Evolutionary conservation across 352 stramenopile species (phyloP).

Genomic region (Phytophthora sojae): DNA sequence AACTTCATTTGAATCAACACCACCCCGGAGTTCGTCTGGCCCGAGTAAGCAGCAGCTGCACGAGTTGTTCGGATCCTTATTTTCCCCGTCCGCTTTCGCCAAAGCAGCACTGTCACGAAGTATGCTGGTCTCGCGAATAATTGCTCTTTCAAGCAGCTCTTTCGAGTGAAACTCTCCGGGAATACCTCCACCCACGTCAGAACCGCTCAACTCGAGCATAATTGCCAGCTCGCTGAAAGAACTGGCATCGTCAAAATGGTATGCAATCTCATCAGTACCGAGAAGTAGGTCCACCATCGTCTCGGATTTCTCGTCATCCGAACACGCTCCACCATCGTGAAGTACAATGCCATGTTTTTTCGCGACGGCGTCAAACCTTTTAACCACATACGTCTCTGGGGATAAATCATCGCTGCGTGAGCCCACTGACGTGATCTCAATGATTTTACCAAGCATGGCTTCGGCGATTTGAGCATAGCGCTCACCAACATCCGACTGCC

Average conservation of each 20-base stretch:
- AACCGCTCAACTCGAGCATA: constrained; percentile 41
- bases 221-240: constrained; percentile 42
- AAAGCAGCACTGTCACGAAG: constrained; percentile 8
- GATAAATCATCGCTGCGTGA: constrained; percentile 14
- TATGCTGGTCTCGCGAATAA: constrained; percentile 37
- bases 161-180: constrained; percentile 47
- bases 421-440: constrained; percentile 29
- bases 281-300: constrained; percentile 34
- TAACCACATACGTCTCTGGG: constrained; percentile 27
- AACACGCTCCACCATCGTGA: background rate
- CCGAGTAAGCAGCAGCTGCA: constrained; percentile 40
- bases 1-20: constrained; percentile 18
- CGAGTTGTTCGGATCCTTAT: background rate
- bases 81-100: background rate
- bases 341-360: constrained; percentile 27
- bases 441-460: constrained; percentile 40
- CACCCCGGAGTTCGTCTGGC: constrained; percentile 25
- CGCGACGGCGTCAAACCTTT: constrained; percentile 28
- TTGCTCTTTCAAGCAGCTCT: constrained; percentile 47
- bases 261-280: constrained; percentile 30
- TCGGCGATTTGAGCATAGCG: constrained; percentile 34
- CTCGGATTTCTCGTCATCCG: constrained; percentile 7
- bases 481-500: constrained; percentile 16
- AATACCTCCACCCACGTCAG: constrained; percentile 27
- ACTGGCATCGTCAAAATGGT: constrained; percentile 30